Evolutionary conservation across 2,329 filamentous ascomycete genomes (phyloP), one percentile per base, ranked within the genome.

Genomic region (Aspergillus brunneoviolaceus): DNA sequence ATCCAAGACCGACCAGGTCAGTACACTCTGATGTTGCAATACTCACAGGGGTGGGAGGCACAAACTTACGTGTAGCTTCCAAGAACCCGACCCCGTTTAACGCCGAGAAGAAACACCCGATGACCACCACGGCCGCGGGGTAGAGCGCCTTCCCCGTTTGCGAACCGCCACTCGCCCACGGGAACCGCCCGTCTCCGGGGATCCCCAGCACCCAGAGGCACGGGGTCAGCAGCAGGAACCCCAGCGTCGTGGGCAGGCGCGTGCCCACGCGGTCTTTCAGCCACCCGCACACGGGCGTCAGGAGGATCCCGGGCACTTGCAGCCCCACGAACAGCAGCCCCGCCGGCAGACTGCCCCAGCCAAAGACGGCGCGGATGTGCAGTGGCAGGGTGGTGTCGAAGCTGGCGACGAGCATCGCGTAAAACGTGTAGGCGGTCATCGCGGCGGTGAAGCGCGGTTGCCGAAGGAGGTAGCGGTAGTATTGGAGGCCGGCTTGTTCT

Each of bases 361-460:
- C 57, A 57, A 72, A 72, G 2, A 35, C 50, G 12, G 62, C 45
- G 16, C 63, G 31, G 1, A 70, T 55, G 21, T 72, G 67, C 1
- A 69, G 47, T 12, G 70, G 66, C 7, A 72, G 57, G 1, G 69
- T 72, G 0, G 70, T 63, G 50, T 67, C 51, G 52, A 68, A 67
- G 27, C 65, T 65, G 5, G 66, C 60, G 12, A 58, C 25, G 4
- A 70, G 39, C 39, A 45, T 31, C 6, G 55, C 27, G 5, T 60
- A 60, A n/a, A 58, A 63, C 2, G 58, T 23, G 12, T 64, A 27
- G 4, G 57, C 49, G 4, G 60, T 55, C 0, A 62, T 12, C 9
- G 69, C 60, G 2, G 56, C 59, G 4, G 68, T 9, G 5, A 69
- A 60, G 1, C 65, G 57, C 1, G 42, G 35, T 5, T 69, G 53